These are phyloP conservation scores for Coprinopsis marcescibilis DNA, from an alignment of 768 basidiomycete genomes.

Conservation along the genomic window DNA sequence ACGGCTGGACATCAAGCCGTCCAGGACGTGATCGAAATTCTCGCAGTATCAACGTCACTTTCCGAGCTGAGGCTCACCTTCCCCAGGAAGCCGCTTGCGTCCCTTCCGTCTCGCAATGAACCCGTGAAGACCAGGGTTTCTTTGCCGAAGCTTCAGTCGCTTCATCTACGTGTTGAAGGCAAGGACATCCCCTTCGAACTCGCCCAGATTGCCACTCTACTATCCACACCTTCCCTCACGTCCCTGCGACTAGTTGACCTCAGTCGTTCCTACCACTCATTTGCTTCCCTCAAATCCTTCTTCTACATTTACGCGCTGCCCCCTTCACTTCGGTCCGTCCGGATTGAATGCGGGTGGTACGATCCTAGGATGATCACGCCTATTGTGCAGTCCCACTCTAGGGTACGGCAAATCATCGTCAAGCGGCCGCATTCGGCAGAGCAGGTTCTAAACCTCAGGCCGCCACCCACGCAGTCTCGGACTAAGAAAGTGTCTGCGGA, in stretches of 20 bases:
- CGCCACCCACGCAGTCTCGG: not conserved
- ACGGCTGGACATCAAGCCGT: conserved; percentile 51
- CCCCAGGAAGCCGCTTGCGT: conserved; percentile 29
- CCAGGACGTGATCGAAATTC: conserved; percentile 51
- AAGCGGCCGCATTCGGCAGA: conserved; percentile 27
- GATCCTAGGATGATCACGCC: conserved; percentile 34
- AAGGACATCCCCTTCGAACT: conserved; percentile 60
- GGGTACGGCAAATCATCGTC: conserved; percentile 28
- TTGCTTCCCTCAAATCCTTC: conserved; percentile 42
- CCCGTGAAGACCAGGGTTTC: conserved; percentile 27
- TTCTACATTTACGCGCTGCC: conserved; percentile 40
- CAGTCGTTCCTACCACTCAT: conserved; percentile 29
- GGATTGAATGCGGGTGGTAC: conserved; percentile 44
- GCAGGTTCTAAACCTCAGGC: conserved; percentile 26
- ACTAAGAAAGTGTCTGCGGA: conserved; percentile 1
- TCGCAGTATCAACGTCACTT: conserved; percentile 48
- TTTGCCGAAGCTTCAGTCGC: conserved; percentile 40
- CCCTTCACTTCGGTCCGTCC: conserved; percentile 31
- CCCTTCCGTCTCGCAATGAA: conserved; percentile 21
- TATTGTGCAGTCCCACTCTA: conserved; percentile 27
- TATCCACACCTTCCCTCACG: conserved; percentile 43
- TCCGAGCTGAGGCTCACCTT: conserved; percentile 53
- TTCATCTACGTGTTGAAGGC: conserved; percentile 47
- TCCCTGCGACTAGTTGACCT: conserved; percentile 44
- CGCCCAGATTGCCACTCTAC: conserved; percentile 41